phyloP scores from a whole-genome alignment of 345 rosid genomes.

The Trapa incisa region DNA sequence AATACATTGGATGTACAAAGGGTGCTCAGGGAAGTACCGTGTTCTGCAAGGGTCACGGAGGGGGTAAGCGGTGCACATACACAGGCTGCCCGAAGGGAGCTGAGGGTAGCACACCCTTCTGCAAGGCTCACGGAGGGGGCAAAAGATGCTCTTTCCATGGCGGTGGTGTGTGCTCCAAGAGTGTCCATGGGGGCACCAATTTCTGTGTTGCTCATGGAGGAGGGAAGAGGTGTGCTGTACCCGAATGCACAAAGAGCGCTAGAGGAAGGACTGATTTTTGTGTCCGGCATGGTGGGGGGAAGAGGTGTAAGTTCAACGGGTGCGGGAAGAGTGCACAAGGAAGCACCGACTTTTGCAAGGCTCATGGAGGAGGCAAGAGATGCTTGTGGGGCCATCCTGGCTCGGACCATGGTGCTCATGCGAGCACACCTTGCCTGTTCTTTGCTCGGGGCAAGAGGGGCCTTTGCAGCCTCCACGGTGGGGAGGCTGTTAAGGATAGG shows the following conservation, averaged over 20 bases:
- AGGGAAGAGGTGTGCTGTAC: conserved; percentile 82
- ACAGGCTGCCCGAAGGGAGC: conserved; percentile 85
- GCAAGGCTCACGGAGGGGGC: conserved; percentile 99
- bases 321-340: conserved; percentile 98
- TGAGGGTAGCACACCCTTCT: conserved; percentile 92
- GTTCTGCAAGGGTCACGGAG: conserved; percentile 98
- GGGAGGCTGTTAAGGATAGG: conserved; percentile 62
- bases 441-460: conserved; percentile 85
- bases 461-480: conserved; percentile 74
- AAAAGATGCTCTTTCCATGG: conserved; percentile 85
- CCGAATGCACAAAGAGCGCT: conserved; percentile 90
- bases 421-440: conserved; percentile 61
- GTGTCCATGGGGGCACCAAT: conserved; percentile 97
- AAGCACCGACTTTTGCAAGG: conserved; percentile 91
- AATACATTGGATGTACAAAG: conserved; percentile 62
- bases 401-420: conserved; percentile 43
- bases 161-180: conserved; percentile 69
- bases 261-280: conserved; percentile 92
- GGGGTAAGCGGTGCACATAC: conserved; percentile 84
- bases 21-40: conserved; percentile 98
- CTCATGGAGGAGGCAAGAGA: conserved; percentile 94
- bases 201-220: conserved; percentile 98
- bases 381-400: conserved; percentile 92
- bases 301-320: conserved; percentile 73
- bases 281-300: conserved; percentile 99